Conservation (phyloP, 2,329 filamentous ascomycete genomes). For the Dryadomyces quercivorus region DNA sequence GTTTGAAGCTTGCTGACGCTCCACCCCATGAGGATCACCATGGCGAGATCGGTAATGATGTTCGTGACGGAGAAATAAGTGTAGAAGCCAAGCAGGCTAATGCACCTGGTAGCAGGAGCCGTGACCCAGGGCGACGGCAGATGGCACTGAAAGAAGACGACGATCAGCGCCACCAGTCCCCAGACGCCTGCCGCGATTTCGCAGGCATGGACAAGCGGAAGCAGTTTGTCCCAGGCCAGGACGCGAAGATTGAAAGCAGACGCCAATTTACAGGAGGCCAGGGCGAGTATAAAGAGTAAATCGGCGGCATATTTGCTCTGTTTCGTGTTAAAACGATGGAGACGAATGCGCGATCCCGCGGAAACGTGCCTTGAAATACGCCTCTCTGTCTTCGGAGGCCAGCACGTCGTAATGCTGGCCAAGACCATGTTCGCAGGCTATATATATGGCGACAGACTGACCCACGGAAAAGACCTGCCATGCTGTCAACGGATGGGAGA, state of each 20-base stretch:
- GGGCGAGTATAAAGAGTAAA: not conserved
- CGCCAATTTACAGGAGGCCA: not conserved
- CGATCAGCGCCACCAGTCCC: not conserved
- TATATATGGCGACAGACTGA: constrained; percentile 2
- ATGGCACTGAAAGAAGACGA: constrained; percentile 3
- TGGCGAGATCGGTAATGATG: not conserved
- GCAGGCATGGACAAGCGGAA: not conserved
- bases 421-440: constrained; percentile 1
- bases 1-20: constrained; percentile 1
- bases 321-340: not conserved
- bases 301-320: constrained; percentile 4
- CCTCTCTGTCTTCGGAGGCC: not conserved
- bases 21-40: not conserved
- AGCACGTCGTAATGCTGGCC: not conserved
- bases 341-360: too few relatives aligned
- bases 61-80: constrained; percentile 3
- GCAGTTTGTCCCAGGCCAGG: not conserved
- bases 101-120: not conserved
- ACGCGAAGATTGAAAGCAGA: constrained; percentile 1
- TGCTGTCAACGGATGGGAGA: not conserved
- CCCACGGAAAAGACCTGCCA: not conserved
- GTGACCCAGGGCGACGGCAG: not conserved
- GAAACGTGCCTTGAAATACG: constrained; percentile 2
- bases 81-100: not conserved
- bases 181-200: not conserved